These are phyloP conservation scores for Fagus sylvatica DNA, from an alignment of 306 rosid species.

Conservation along the genomic window DNA sequence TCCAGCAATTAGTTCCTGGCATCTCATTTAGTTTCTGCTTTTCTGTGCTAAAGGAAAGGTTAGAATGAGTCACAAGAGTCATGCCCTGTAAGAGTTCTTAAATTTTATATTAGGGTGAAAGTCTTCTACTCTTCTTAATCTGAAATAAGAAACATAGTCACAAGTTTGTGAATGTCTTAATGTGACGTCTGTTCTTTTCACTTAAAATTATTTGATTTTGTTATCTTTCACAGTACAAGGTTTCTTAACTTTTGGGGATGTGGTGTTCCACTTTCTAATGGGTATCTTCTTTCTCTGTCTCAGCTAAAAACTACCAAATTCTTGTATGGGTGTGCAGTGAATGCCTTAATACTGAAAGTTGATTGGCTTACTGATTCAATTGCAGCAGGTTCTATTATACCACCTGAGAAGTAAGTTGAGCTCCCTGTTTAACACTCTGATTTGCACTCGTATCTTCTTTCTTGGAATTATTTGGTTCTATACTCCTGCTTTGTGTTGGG, in stretches of 20 bases:
- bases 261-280: constrained; percentile 12
- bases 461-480: too few species aligned
- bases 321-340: constrained; percentile 85
- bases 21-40: neutral
- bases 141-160: neutral
- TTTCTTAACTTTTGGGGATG: neutral
- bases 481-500: too few species aligned
- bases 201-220: neutral
- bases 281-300: constrained; percentile 38
- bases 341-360: constrained; percentile 64
- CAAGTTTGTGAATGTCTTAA: neutral
- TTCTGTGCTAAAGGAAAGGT: neutral
- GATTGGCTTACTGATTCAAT: constrained; percentile 77
- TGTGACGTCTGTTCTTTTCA: neutral
- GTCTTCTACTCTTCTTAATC: neutral
- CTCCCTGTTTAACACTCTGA: too few species aligned
- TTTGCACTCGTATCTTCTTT: too few species aligned
- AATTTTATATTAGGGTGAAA: neutral
- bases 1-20: neutral
- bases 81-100: neutral
- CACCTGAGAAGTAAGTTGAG: constrained; percentile 66
- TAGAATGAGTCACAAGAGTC: neutral
- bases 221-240: neutral
- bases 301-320: constrained; percentile 81
- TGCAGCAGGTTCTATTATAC: constrained; percentile 55